Evolutionary conservation across 1,284 basidiomycete species (phyloP).

Genomic region (Porogramme epimiltina): DNA sequence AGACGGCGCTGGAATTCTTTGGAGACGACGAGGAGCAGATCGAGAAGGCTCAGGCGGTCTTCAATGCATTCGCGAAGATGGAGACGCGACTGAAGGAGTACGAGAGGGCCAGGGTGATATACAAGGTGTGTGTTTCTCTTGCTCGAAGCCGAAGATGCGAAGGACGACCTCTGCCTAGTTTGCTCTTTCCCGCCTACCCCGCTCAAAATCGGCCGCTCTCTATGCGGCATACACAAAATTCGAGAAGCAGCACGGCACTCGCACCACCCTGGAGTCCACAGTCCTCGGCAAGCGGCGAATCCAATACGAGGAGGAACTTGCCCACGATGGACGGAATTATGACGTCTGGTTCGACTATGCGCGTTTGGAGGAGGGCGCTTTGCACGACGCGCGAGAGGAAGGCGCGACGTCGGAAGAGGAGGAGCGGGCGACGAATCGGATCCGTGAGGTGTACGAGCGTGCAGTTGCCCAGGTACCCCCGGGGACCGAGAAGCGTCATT

Average conservation of each 20-base stretch:
- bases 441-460: constrained; percentile 94
- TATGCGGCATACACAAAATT: constrained; percentile 95
- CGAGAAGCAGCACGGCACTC: constrained; percentile 96
- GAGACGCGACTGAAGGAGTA: constrained; percentile 95
- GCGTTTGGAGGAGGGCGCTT: constrained; percentile 89
- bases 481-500: constrained; percentile 85
- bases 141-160: neutral
- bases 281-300: constrained; percentile 96
- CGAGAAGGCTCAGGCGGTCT: constrained; percentile 96
- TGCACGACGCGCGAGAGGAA: constrained; percentile 75
- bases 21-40: constrained; percentile 97
- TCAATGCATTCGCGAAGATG: constrained; percentile 97
- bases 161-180: constrained; percentile 55
- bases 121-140: constrained; percentile 66
- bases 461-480: constrained; percentile 97
- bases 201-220: constrained; percentile 84
- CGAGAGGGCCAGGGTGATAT: constrained; percentile 95
- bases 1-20: constrained; percentile 95
- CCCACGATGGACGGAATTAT: constrained; percentile 90
- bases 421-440: constrained; percentile 58
- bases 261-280: constrained; percentile 87
- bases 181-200: constrained; percentile 87
- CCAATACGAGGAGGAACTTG: constrained; percentile 94
- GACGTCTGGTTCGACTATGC: constrained; percentile 99
- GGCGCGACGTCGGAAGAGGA: constrained; percentile 71